Conservation (phyloP, 257 asterid genomes). For the Catharanthus roseus region DNA sequence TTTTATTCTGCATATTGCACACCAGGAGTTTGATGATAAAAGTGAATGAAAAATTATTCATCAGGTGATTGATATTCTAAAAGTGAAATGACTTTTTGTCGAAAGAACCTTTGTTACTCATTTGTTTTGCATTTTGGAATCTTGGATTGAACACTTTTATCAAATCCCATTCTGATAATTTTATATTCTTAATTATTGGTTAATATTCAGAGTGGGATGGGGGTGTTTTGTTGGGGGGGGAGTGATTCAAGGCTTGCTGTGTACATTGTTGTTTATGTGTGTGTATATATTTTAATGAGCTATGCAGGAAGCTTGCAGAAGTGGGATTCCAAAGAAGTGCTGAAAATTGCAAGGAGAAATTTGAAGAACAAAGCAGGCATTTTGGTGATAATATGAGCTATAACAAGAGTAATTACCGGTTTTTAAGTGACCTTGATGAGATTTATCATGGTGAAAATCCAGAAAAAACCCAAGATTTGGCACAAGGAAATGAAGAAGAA, state of each 20-base stretch:
- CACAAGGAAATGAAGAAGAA: conserved; percentile 9
- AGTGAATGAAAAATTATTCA: background rate
- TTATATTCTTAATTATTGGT: no score
- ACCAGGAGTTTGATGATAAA: background rate
- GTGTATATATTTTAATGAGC: conserved; percentile 3
- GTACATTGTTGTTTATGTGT: conserved; percentile 4
- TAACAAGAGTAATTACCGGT: conserved; percentile 34
- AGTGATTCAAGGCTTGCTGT: background rate
- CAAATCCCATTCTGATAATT: background rate
- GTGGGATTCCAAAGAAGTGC: conserved; percentile 56
- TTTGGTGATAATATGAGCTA: conserved; percentile 29
- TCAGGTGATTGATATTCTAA: conserved; percentile 9
- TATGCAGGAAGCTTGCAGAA: conserved; percentile 60
- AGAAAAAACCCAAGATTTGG: conserved; percentile 20
- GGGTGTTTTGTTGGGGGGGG: background rate
- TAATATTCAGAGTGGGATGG: no score
- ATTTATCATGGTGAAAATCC: conserved; percentile 27
- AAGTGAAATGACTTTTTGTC: conserved; percentile 13
- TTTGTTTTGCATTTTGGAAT: conserved; percentile 11
- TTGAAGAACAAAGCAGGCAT: conserved; percentile 51
- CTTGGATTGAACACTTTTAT: background rate
- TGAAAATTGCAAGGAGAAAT: conserved; percentile 66
- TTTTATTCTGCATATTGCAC: background rate
- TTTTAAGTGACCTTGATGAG: conserved; percentile 44
- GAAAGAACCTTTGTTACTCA: conserved; percentile 9